Evolutionary conservation across 2,329 filamentous ascomycete genomes (phyloP).

Genomic region (Akanthomyces lecanii): DNA sequence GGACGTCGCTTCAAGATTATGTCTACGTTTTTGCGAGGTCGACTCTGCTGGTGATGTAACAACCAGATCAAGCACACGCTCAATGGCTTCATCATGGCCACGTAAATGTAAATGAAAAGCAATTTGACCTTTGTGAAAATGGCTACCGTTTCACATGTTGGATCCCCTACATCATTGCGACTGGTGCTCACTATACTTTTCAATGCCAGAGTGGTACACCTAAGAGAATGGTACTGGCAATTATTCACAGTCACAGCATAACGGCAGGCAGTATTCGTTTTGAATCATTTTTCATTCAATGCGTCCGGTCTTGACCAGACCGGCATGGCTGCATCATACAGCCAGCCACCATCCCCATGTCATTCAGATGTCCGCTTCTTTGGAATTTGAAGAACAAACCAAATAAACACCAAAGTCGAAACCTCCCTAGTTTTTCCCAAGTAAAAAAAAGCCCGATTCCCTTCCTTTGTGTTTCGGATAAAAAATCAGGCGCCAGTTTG

Average conservation of each 20-base stretch:
- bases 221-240: too few species aligned
- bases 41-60: background rate
- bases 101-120: too few species aligned
- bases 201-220: too few species aligned
- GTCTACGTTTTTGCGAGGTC: background rate
- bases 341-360: background rate
- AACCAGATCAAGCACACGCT: too few species aligned
- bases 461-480: constrained; percentile 2
- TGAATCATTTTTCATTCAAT: constrained; percentile 7
- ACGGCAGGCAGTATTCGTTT: background rate
- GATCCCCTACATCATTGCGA: too few species aligned
- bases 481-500: constrained; percentile 8
- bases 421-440: background rate
- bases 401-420: constrained; percentile 6
- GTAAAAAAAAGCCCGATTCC: constrained; percentile 8
- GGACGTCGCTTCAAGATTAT: background rate
- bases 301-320: background rate
- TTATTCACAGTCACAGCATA: too few species aligned
- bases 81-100: too few species aligned
- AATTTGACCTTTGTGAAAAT: too few species aligned
- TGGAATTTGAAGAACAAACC: background rate
- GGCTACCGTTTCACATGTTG: too few species aligned
- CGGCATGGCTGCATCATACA: background rate
- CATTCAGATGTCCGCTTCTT: background rate
- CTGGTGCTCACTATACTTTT: too few species aligned